Evolutionary conservation across 179 eudicot species (phyloP), one percentile per base, ranked within the genome.

Genomic region (Nepenthes alata): DNA sequence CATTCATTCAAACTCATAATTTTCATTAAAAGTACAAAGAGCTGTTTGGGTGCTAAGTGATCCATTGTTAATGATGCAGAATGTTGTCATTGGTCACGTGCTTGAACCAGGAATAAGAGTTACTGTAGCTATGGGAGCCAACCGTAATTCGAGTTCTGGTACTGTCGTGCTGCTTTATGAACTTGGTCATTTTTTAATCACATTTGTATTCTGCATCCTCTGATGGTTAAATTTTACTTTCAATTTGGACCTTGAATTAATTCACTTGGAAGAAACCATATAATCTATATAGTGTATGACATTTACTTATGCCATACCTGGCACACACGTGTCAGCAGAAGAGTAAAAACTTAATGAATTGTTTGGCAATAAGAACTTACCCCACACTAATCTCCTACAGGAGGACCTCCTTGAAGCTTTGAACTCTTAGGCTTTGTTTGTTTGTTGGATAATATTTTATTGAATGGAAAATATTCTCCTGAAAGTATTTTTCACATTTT

Each of bases 71-170:
- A 62, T 65, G 54, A 39, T 82, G 87, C 95, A 93, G 98, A 78
- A 78, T 77, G 83, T 89, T 70, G 76, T 72, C 55, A 68, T 93
- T 70, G 93, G 87, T 64, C 74, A 82, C 82, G 85, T 65, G 47
- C 77, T 86, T 80, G 88, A 78, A 74, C 94, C 97, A 47, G 94
- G 98, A 67, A 72, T 53, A 68, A 78, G 98, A 64, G 89, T 93
- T 35, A 93, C 97, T 65, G 97, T 89, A 57, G 79, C 80, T 50
- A 93, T 93, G 98, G 98, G 98, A 57, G 74, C 83, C 37, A 71
- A 87, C 69, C 90, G 85, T 47, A 78, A 76, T 70, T 75, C 85
- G 72, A 79, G 75, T 66, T 73, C 81, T 64, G 95, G 95, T 89
- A 78, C 66, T 60, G 14, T 35, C 14, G 7, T 41, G 12, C 35